Evolutionary conservation across 495 filamentous ascomycete species (phyloP).

Genomic region (Penicillium silybi): DNA sequence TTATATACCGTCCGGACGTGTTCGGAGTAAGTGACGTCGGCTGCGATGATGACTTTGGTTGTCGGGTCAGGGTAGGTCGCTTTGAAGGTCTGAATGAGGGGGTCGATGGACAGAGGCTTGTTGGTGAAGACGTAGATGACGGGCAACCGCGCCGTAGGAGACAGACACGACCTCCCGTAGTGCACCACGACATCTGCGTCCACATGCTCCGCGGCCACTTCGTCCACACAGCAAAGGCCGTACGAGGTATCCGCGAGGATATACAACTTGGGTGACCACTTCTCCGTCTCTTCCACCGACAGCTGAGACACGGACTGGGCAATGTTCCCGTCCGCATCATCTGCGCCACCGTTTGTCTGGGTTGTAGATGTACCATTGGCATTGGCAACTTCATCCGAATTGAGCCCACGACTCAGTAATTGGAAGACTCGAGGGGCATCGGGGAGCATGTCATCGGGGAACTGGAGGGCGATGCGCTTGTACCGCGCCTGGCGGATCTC

Average conservation of each 20-base stretch:
- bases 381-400: conserved; percentile 23
- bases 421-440: conserved; percentile 82
- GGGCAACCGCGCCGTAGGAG: conserved; percentile 81
- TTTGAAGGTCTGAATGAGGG: conserved; percentile 60
- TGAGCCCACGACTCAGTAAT: conserved; percentile 58
- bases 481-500: conserved; percentile 71
- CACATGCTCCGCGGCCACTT: conserved; percentile 93
- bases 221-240: conserved; percentile 94
- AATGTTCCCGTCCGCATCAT: conserved; percentile 17
- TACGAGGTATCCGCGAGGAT: conserved; percentile 97
- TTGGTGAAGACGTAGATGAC: conserved; percentile 90
- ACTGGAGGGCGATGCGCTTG: conserved; percentile 81
- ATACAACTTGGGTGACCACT: conserved; percentile 55
- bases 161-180: conserved; percentile 89
- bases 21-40: conserved; percentile 79
- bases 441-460: conserved; percentile 84
- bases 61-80: conserved; percentile 58
- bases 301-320: conserved; percentile 29
- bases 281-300: conserved; percentile 25
- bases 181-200: conserved; percentile 90
- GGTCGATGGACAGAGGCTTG: conserved; percentile 56
- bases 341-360: conserved; percentile 10
- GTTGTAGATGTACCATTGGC: conserved; percentile 10
- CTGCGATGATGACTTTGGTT: conserved; percentile 73
- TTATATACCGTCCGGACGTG: conserved; percentile 57